phyloP scores from a whole-genome alignment of 352 stramenopile species.

The Globisporangium acanthophoron region DNA sequence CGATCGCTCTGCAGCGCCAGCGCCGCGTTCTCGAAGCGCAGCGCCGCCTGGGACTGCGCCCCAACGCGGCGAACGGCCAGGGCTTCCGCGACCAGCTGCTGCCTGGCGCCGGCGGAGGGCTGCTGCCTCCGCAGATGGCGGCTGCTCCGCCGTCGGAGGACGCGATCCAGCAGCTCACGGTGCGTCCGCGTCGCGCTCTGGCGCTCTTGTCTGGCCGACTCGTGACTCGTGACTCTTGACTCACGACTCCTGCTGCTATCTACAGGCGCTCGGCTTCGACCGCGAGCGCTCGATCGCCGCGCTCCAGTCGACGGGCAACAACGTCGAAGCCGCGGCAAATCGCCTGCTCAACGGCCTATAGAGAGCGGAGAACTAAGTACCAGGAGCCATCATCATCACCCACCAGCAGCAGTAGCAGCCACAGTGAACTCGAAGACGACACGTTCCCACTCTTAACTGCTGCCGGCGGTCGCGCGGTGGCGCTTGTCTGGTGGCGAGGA shows the following conservation, averaged over 20 bases:
- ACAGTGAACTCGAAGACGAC: background rate
- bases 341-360: conserved; percentile 70
- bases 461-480: background rate
- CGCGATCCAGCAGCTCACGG: conserved; percentile 74
- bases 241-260: background rate
- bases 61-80: conserved; percentile 32
- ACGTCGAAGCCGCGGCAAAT: conserved; percentile 85
- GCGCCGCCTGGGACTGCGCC: conserved; percentile 53
- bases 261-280: conserved; percentile 64
- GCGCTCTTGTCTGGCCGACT: background rate
- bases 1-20: conserved; percentile 59
- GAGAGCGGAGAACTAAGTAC: conserved; percentile 1
- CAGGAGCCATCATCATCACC: background rate
- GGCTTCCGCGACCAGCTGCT: conserved; percentile 82
- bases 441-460: background rate
- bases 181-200: conserved; percentile 18
- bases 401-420: background rate
- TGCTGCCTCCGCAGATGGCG: conserved; percentile 54
- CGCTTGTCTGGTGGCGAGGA: conserved; percentile 9
- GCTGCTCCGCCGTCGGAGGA: conserved; percentile 65
- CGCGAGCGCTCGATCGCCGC: conserved; percentile 62
- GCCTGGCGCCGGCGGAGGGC: conserved; percentile 42
- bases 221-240: background rate
- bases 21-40: conserved; percentile 67
- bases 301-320: conserved; percentile 74